Base-by-base conservation (phyloP, 345 rosid genomes). In the Cardiospermum halicacabum region DNA sequence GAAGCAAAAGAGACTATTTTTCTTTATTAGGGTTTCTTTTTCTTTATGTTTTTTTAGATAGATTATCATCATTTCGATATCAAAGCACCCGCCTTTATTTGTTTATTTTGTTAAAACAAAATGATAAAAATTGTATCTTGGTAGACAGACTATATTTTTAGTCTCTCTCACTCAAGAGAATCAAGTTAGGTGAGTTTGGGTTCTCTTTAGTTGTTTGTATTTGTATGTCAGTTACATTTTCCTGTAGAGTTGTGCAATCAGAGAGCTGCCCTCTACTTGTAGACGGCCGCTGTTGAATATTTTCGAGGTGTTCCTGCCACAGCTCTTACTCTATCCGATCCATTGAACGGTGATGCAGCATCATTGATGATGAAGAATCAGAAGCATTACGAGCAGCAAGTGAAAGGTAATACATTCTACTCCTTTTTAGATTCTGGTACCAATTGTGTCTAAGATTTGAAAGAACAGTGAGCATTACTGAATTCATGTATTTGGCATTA, bases 241-340 rank as follows among this genome's bases (percentile, higher is more conserved):
- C n/a, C 16, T 45, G 24, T 45, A n/a, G 50, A 18, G 50, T n/a
- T 45, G n/a, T n/a, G 22, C 50, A 45, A 3, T 47, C 51, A 18
- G 24, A 47, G 18, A 24, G 51, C 7, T 47, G 51, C 19, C 51
- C 24, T n/a, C 11, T 18, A 47, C 24, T 18, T 47, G 0, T 18
- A 40, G 34, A 47, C 43, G 42, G 28, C 30, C 68, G 73, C 66
- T 70, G 81, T 24, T 74, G 53, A 77, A 77, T 34, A 63, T 74
- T 31, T 77, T 77, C 50, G 81, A 77, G 54, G 74, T 70, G 55
- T 77, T 77, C 67, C 75, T 77, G 57, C 81, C 78, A 3, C 81
- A 74, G 56, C 65, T 77, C 12, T 61, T 77, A 40, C 71, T 77
- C 18, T 77, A 77, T 49, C 81, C 81, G 78, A 77, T 48, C 78